Evolutionary conservation across 345 rosid genomes (phyloP).

Genomic region (Eucalyptus sp.): DNA sequence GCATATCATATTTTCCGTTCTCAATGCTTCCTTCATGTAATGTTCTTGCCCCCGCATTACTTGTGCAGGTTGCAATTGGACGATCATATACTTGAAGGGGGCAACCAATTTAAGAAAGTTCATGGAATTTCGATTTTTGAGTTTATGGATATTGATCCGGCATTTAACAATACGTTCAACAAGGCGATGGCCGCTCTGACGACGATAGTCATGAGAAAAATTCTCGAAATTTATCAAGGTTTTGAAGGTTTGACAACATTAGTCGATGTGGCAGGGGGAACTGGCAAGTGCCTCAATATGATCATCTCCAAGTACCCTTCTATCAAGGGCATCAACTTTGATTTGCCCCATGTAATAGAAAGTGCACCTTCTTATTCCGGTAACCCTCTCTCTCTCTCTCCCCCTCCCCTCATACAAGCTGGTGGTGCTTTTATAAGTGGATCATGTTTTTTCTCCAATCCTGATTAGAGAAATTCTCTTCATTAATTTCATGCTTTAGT

Average conservation of each 20-base stretch:
- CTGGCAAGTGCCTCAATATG: neutral
- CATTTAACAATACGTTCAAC: neutral
- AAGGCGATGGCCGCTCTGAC: neutral
- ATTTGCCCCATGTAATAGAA: neutral
- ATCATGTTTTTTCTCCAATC: neutral
- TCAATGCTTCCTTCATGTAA: neutral
- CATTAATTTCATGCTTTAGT: neutral
- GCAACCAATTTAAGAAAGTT: neutral
- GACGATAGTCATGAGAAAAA: neutral
- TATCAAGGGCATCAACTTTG: conserved; percentile 4
- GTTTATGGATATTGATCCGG: neutral
- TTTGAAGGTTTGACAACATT: neutral
- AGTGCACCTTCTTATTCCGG: conserved; percentile 3
- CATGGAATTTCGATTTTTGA: conserved; percentile 1
- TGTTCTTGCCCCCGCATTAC: neutral
- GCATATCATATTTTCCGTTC: neutral
- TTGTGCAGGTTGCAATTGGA: neutral
- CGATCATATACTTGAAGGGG: conserved; percentile 4
- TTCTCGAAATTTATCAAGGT: neutral
- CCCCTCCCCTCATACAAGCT: neutral
- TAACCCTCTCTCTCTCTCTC: neutral
- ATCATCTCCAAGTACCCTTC: conserved; percentile 1
- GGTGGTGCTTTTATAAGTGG: neutral
- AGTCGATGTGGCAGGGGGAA: conserved; percentile 3
- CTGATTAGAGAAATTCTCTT: neutral